Percentiles rank a stretch among this genome's conserved stretches.
Evolutionary conservation across 2,329 filamentous ascomycete genomes (phyloP).

Genomic region (Fusarium duplospermum): DNA sequence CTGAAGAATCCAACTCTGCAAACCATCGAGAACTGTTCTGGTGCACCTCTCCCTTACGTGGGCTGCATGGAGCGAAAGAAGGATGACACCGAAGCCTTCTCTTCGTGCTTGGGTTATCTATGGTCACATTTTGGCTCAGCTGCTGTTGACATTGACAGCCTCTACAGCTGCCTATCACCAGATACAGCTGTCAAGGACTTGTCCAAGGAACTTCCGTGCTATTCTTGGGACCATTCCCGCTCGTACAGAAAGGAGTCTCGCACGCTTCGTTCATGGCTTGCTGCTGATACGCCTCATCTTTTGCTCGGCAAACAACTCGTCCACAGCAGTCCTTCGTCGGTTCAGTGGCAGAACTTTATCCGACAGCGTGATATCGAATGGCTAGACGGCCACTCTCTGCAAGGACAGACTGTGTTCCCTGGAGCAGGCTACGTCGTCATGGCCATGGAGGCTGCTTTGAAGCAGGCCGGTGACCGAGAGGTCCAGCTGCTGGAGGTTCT

Average conservation of each 20-base stretch:
- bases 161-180: slow-evolving; percentile 1
- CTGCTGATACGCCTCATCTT: neutral
- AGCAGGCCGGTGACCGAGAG: slow-evolving; percentile 2
- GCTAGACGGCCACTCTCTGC: slow-evolving; percentile 52
- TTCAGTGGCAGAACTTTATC: slow-evolving; percentile 42
- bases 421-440: slow-evolving; percentile 52
- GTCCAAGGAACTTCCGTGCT: slow-evolving; percentile 37
- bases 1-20: slow-evolving; percentile 60
- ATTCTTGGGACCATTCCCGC: slow-evolving; percentile 13
- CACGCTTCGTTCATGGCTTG: neutral
- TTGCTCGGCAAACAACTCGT: neutral
- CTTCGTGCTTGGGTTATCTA: slow-evolving; percentile 27
- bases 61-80: slow-evolving; percentile 15
- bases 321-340: slow-evolving; percentile 13
- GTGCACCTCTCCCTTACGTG: slow-evolving; percentile 12
- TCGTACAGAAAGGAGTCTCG: slow-evolving; percentile 10
- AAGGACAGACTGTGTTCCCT: slow-evolving; percentile 54
- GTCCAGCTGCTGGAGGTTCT: slow-evolving; percentile 5
- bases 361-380: slow-evolving; percentile 47
- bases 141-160: neutral
- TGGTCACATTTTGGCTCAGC: slow-evolving; percentile 17
- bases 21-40: slow-evolving; percentile 41
- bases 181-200: slow-evolving; percentile 21
- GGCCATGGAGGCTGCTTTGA: slow-evolving; percentile 47
- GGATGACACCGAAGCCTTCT: slow-evolving; percentile 29